phyloP scores from a whole-genome alignment of 2,329 filamentous ascomycete species.

The Apiospora rasikravindrae region DNA sequence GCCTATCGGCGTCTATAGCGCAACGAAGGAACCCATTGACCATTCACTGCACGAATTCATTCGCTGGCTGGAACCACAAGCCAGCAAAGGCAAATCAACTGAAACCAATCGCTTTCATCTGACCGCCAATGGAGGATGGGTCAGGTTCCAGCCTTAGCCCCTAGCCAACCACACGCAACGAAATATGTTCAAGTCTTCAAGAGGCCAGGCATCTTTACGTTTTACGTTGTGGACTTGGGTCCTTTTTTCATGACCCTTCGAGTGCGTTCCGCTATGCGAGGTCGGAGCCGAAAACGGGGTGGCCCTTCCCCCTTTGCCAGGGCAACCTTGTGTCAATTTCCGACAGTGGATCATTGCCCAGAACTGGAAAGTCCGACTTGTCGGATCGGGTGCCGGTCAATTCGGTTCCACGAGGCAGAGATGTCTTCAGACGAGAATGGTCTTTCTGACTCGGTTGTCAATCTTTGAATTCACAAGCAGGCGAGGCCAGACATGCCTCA shows the following conservation, averaged over 20 bases:
- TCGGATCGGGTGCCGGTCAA: background rate
- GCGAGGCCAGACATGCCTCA: background rate
- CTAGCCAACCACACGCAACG: background rate
- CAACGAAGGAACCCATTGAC: slow-evolving; percentile 24
- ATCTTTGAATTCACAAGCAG: background rate
- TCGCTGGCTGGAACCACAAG: slow-evolving; percentile 25
- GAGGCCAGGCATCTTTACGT: background rate
- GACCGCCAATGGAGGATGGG: slow-evolving; percentile 8
- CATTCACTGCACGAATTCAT: slow-evolving; percentile 29
- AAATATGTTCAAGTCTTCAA: background rate
- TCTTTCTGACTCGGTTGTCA: background rate
- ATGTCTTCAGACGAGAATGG: background rate
- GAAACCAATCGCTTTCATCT: background rate
- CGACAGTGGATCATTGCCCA: background rate
- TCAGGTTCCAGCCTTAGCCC: background rate
- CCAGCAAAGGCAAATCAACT: slow-evolving; percentile 15
- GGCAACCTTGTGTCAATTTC: background rate
- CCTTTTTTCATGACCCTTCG: background rate
- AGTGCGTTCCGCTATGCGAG: background rate
- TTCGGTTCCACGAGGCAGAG: background rate
- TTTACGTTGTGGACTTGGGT: background rate
- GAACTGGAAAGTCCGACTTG: background rate
- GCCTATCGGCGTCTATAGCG: slow-evolving; percentile 32
- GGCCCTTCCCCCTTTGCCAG: background rate
- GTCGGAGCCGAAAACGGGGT: background rate